Evolutionary conservation across 768 basidiomycete genomes (phyloP).

Genomic region (Coprinellus aureogranulatus): DNA sequence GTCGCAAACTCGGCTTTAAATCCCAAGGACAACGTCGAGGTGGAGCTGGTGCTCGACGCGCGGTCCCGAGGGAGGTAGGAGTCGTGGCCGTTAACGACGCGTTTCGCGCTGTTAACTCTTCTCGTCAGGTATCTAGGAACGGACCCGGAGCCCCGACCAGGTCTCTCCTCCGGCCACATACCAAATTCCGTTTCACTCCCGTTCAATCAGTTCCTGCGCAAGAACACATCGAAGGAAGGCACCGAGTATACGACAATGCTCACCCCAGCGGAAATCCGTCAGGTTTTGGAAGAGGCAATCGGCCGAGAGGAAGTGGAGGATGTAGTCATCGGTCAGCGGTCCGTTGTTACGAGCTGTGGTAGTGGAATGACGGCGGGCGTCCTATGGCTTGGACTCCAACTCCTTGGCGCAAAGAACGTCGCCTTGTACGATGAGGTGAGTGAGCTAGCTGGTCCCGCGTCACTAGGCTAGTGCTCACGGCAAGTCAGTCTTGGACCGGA

Average conservation of each 20-base stretch:
- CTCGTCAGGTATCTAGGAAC: constrained; percentile 69
- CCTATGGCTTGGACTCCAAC: constrained; percentile 87
- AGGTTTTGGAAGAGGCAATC: constrained; percentile 60
- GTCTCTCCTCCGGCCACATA: constrained; percentile 88
- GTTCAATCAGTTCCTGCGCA: constrained; percentile 70
- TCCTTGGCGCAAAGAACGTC: constrained; percentile 58
- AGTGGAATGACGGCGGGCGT: constrained; percentile 98
- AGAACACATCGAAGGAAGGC: constrained; percentile 36
- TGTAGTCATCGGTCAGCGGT: constrained; percentile 57
- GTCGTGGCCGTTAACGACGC: background rate
- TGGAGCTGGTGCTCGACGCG: constrained; percentile 84
- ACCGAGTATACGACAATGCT: constrained; percentile 59
- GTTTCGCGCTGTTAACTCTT: background rate
- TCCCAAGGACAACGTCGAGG: constrained; percentile 39
- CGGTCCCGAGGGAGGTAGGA: constrained; percentile 75
- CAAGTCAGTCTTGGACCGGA: constrained; percentile 98
- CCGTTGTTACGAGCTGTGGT: constrained; percentile 80
- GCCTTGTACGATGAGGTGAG: constrained; percentile 93
- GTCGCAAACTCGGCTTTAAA: constrained; percentile 62
- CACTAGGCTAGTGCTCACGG: too few relatives aligned
- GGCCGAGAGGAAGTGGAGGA: constrained; percentile 54
- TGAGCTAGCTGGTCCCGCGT: too few relatives aligned
- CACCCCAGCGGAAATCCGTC: constrained; percentile 53
- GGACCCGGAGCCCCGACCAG: constrained; percentile 86
- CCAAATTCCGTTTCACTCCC: constrained; percentile 83